These are phyloP conservation scores for Rossbeevera mucosa DNA, from an alignment of 768 basidiomycete species.

Conservation along the genomic window DNA sequence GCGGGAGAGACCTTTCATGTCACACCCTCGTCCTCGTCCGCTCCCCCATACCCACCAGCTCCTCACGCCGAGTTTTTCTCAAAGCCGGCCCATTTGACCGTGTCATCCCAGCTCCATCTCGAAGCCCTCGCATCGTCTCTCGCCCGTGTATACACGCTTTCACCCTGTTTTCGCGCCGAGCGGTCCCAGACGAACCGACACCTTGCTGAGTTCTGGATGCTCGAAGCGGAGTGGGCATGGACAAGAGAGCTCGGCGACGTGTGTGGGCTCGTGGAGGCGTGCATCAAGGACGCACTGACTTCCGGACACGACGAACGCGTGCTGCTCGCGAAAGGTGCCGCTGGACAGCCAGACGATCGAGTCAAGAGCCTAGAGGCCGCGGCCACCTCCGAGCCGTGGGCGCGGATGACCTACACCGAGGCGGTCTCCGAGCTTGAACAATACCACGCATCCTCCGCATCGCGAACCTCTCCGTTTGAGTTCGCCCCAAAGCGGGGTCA, in stretches of 20 bases:
- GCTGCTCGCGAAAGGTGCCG: conserved; percentile 31
- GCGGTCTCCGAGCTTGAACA: conserved; percentile 58
- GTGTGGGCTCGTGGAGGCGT: conserved; percentile 53
- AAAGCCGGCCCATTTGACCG: conserved; percentile 78
- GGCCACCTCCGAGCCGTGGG: conserved; percentile 47
- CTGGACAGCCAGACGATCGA: conserved; percentile 33
- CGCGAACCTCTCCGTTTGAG: conserved; percentile 38
- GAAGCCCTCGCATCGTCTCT: conserved; percentile 79
- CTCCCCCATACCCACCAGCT: conserved; percentile 7
- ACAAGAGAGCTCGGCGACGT: conserved; percentile 43
- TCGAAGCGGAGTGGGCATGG: conserved; percentile 90
- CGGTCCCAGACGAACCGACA: conserved; percentile 85
- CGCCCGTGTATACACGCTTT: conserved; percentile 84
- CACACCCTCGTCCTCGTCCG: conserved; percentile 29
- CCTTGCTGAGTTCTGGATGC: conserved; percentile 98
- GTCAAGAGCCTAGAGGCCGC: conserved; percentile 35
- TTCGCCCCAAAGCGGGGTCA: conserved; percentile 64
- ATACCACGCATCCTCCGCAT: conserved; percentile 26
- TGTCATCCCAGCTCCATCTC: conserved; percentile 93
- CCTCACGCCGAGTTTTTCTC: conserved; percentile 60
- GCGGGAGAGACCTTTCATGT: conserved; percentile 89
- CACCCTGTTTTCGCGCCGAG: conserved; percentile 94
- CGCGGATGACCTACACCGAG: conserved; percentile 71
- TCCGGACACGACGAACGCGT: conserved; percentile 30
- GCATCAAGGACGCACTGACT: conserved; percentile 40